These are phyloP conservation scores for Picochlorum sp. DNA, from an alignment of 139 green algal species.

Conservation along the genomic window DNA sequence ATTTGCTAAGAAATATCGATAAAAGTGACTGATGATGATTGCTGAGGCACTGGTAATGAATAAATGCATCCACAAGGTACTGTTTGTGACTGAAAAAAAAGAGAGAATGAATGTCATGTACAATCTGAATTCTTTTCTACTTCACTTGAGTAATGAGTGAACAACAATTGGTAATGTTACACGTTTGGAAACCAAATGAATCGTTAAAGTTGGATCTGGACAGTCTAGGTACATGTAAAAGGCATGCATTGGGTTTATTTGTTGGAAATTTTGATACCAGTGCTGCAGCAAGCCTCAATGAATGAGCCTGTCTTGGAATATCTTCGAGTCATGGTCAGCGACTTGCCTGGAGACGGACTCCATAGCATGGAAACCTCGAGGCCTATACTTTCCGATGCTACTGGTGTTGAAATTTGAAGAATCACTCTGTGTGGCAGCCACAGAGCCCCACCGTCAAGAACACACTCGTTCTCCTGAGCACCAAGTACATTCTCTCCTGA, in stretches of 20 bases:
- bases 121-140: no score
- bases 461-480: neutral
- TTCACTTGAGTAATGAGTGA: no score
- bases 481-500: neutral
- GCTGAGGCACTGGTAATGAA: no score
- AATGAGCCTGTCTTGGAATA: conserved; percentile 7
- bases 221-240: no score
- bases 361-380: conserved; percentile 11
- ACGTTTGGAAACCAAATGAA: no score
- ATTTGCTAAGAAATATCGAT: neutral
- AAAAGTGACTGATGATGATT: neutral
- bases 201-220: no score
- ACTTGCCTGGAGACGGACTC: conserved; percentile 6
- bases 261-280: conserved; percentile 2
- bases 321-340: conserved; percentile 8
- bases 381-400: neutral
- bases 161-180: no score
- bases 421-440: conserved; percentile 10
- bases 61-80: no score
- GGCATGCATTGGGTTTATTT: no score
- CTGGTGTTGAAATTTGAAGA: conserved; percentile 7
- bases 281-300: neutral
- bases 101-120: no score
- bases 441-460: conserved; percentile 7
- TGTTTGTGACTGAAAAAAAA: no score